phyloP scores from a whole-genome alignment of 2,329 filamentous ascomycete species.

The Dactylellina sp. region DNA sequence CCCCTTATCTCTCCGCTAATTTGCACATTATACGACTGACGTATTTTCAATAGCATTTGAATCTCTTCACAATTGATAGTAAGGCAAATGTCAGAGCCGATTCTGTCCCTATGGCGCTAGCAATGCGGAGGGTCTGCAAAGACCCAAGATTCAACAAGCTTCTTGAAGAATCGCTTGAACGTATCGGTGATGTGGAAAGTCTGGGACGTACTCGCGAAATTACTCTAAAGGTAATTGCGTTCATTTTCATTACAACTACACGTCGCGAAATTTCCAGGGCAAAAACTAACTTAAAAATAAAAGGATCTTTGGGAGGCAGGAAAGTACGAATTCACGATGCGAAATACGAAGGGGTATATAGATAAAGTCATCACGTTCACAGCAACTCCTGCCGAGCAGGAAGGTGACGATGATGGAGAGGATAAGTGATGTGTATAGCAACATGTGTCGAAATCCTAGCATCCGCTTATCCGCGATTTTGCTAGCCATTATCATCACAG shows the following conservation, averaged over 20 bases:
- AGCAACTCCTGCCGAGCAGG: slow-evolving; percentile 60
- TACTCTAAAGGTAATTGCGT: slow-evolving; percentile 78
- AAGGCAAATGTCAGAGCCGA: slow-evolving; percentile 88
- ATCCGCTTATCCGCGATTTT: too few relatives aligned
- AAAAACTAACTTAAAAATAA: not conserved
- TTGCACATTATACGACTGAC: not conserved
- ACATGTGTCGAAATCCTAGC: too few relatives aligned
- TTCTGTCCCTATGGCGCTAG: slow-evolving; percentile 94
- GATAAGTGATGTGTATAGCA: slow-evolving; percentile 29
- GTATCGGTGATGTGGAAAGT: slow-evolving; percentile 93
- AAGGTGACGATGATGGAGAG: slow-evolving; percentile 57
- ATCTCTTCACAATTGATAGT: slow-evolving; percentile 93
- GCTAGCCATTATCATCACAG: too few relatives aligned
- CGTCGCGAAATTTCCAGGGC: too few relatives aligned
- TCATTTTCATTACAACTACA: too few relatives aligned
- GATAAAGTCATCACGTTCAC: slow-evolving; percentile 63
- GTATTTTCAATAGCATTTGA: slow-evolving; percentile 71
- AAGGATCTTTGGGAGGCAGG: slow-evolving; percentile 70
- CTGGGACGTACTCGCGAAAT: slow-evolving; percentile 92
- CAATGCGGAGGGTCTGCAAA: slow-evolving; percentile 84
- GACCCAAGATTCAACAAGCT: slow-evolving; percentile 82
- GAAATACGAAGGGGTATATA: slow-evolving; percentile 63
- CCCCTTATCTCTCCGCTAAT: not conserved
- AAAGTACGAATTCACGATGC: slow-evolving; percentile 66
- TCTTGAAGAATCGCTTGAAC: slow-evolving; percentile 81